Evolutionary conservation across 495 filamentous ascomycete genomes (phyloP).

Genomic region (Achaetomiella virescens): DNA sequence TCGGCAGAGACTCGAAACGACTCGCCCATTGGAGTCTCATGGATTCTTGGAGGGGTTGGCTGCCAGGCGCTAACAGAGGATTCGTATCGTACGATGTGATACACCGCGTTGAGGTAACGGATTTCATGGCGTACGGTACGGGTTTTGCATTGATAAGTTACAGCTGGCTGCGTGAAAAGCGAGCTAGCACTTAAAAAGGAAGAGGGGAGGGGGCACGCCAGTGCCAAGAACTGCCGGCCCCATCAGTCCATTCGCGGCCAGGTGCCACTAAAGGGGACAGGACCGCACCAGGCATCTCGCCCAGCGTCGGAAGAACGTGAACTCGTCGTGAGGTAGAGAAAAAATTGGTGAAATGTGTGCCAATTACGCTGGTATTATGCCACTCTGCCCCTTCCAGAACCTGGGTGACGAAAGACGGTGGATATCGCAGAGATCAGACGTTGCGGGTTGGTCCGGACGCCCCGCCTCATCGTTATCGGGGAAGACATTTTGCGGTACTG

Average conservation of each 20-base stretch:
- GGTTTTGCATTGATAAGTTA: not conserved
- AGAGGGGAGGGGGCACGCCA: not conserved
- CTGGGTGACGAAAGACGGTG: too few relatives aligned
- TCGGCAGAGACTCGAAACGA: too few relatives aligned
- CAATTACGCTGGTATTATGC: too few relatives aligned
- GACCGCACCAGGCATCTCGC: slow-evolving; percentile 13
- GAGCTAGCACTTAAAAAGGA: not conserved
- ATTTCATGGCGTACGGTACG: not conserved
- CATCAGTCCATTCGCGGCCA: not conserved
- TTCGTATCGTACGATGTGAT: not conserved
- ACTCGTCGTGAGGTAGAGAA: too few relatives aligned
- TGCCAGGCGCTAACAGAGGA: not conserved
- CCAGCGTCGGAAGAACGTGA: too few relatives aligned
- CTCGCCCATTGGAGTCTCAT: too few relatives aligned
- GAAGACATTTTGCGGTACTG: slow-evolving; percentile 12
- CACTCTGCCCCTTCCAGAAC: not conserved
- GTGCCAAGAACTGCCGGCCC: slow-evolving; percentile 4
- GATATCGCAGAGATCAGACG: too few relatives aligned
- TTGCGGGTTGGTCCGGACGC: too few relatives aligned
- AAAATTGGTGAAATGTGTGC: too few relatives aligned
- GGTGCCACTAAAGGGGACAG: not conserved
- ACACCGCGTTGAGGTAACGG: not conserved
- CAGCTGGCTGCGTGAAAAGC: slow-evolving; percentile 1
- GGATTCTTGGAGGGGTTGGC: too few relatives aligned
- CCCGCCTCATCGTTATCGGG: not conserved